Percentiles rank a stretch among this genome's conserved stretches.
Conservation (phyloP, 1,284 basidiomycete species). For the Malassezia brasiliensis region DNA sequence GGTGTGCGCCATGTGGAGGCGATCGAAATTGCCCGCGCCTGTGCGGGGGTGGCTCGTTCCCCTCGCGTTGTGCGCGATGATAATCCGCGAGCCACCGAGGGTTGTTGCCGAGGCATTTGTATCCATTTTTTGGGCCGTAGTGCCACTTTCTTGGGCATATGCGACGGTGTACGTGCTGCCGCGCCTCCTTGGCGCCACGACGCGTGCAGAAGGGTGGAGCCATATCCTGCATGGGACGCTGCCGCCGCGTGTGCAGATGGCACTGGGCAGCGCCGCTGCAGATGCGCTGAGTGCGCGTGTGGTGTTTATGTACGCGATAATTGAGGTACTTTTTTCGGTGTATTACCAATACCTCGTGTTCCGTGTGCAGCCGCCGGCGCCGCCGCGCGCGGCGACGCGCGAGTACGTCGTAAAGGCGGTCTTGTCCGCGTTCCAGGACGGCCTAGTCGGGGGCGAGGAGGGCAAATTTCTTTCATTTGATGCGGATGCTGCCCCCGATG, state of each 20-base stretch:
- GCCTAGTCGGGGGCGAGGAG: constrained; percentile 13
- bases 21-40: no score
- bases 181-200: neutral
- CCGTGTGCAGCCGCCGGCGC: constrained; percentile 26
- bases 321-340: constrained; percentile 36
- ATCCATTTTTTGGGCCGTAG: constrained; percentile 28
- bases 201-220: neutral
- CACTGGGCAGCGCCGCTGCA: neutral
- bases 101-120: constrained; percentile 25
- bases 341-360: constrained; percentile 24
- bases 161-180: neutral
- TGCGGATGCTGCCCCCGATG: neutral
- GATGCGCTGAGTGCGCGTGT: constrained; percentile 10
- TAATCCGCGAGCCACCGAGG: constrained; percentile 16
- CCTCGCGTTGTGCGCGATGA: neutral
- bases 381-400: constrained; percentile 21
- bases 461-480: neutral
- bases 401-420: constrained; percentile 26
- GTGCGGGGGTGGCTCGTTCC: no score
- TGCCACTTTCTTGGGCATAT: constrained; percentile 29
- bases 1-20: no score
- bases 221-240: constrained; percentile 2
- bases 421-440: constrained; percentile 24
- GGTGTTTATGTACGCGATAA: constrained; percentile 21
- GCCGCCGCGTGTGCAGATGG: neutral